Evolutionary conservation across 2,329 filamentous ascomycete species (phyloP).

Genomic region (Pseudogymnoascus sp.): DNA sequence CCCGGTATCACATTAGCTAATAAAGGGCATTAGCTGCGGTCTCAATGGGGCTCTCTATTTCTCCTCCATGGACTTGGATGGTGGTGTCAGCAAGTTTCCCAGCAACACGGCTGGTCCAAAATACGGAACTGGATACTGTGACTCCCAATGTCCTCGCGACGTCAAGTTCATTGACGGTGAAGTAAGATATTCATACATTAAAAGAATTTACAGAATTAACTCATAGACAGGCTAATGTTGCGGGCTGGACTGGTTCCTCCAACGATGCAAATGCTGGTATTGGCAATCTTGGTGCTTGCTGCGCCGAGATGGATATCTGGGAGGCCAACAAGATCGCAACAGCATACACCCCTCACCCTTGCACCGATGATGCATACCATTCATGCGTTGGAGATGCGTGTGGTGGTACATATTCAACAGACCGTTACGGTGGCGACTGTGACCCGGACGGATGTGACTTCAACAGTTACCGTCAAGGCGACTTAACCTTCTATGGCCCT

Average conservation of each 20-base stretch:
- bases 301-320: conserved; percentile 57
- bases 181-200: conserved; percentile 30
- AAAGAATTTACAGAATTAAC: conserved; percentile 22
- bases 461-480: conserved; percentile 48
- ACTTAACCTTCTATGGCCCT: conserved; percentile 44
- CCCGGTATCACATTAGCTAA: conserved; percentile 41
- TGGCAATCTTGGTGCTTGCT: conserved; percentile 49
- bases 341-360: conserved; percentile 48
- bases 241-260: conserved; percentile 37
- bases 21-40: conserved; percentile 50
- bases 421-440: conserved; percentile 46
- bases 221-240: conserved; percentile 36
- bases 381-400: conserved; percentile 9
- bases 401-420: conserved; percentile 24
- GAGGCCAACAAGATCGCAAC: conserved; percentile 49
- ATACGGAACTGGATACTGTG: conserved; percentile 54
- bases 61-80: conserved; percentile 52
- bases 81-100: conserved; percentile 41
- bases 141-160: conserved; percentile 44
- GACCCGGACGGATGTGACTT: conserved; percentile 52
- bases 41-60: conserved; percentile 32
- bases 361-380: conserved; percentile 22
- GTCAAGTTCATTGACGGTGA: conserved; percentile 41
- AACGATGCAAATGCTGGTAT: conserved; percentile 42
- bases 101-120: conserved; percentile 46